Conservation (phyloP, 495 filamentous ascomycete genomes). For the Achaetomiella virescens region DNA sequence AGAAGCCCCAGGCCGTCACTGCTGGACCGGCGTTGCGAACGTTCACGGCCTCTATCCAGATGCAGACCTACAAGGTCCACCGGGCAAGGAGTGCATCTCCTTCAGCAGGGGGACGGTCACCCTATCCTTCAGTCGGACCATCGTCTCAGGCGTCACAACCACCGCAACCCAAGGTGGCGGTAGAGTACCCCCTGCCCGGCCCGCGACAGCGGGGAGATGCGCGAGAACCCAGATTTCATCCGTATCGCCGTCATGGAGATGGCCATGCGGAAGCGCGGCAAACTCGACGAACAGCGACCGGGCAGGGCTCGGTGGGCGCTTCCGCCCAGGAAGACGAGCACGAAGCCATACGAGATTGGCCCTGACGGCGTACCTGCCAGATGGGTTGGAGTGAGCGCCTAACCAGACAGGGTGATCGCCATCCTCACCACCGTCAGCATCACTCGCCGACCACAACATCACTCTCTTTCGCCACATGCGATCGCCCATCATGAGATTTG, state of each 20-base stretch:
- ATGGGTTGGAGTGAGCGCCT: constrained; percentile 37
- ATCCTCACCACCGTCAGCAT: too few species aligned
- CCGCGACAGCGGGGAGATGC: constrained; percentile 77
- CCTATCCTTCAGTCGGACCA: constrained; percentile 28
- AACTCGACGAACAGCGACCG: constrained; percentile 77
- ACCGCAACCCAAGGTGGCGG: constrained; percentile 24
- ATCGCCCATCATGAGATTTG: background rate
- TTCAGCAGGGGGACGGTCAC: constrained; percentile 28
- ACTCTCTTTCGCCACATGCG: background rate
- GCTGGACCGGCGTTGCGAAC: constrained; percentile 24
- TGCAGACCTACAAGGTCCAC: constrained; percentile 71
- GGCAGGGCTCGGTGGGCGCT: constrained; percentile 79
- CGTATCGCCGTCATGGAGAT: constrained; percentile 93
- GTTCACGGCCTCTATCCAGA: constrained; percentile 74
- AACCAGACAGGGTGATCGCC: background rate
- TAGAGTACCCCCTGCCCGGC: constrained; percentile 36
- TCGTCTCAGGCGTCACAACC: constrained; percentile 39
- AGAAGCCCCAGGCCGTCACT: constrained; percentile 42
- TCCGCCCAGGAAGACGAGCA: constrained; percentile 66
- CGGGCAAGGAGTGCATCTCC: constrained; percentile 36
- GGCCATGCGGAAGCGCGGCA: constrained; percentile 90
- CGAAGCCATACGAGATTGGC: constrained; percentile 47
- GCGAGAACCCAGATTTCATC: constrained; percentile 92
- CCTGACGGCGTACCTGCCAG: constrained; percentile 46
- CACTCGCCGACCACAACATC: background rate